phyloP scores from a whole-genome alignment of 441 rosid genomes.

The Erodium trifolium region DNA sequence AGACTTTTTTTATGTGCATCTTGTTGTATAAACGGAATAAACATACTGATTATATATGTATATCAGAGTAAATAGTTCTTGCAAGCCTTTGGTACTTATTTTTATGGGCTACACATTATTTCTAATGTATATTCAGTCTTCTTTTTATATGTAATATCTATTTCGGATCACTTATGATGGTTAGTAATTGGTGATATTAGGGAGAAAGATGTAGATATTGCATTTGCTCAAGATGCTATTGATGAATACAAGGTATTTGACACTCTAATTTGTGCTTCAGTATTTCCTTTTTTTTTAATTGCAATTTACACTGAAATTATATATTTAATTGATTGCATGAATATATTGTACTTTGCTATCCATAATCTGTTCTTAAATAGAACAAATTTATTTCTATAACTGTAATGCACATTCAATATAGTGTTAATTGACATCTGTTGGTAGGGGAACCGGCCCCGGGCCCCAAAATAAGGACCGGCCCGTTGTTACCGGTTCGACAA shows the following conservation, averaged over 20 bases:
- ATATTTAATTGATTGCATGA: not conserved
- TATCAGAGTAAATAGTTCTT: not conserved
- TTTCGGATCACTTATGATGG: constrained; percentile 11
- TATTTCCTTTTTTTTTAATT: not conserved
- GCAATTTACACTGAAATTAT: not conserved
- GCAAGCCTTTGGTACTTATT: not conserved
- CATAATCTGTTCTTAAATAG: not conserved
- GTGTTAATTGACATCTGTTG: not conserved
- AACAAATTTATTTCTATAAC: not conserved
- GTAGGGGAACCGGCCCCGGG: no score
- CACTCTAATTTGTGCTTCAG: constrained; percentile 17
- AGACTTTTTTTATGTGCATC: not conserved
- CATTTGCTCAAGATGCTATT: constrained; percentile 89
- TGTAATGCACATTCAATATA: not conserved
- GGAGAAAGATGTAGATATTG: constrained; percentile 92
- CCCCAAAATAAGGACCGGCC: no score
- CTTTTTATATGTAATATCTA: not conserved
- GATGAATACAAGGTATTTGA: constrained; percentile 83
- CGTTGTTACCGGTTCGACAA: no score
- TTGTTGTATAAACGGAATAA: not conserved
- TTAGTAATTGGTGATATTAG: constrained; percentile 34
- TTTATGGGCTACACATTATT: not conserved
- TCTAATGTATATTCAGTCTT: constrained; percentile 8
- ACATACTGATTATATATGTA: not conserved
- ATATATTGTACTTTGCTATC: not conserved